Evolutionary conservation across 192 early-diverging fungal species (phyloP), one percentile per base, ranked within the genome.

Genomic region (Allomyces macrogynus): DNA sequence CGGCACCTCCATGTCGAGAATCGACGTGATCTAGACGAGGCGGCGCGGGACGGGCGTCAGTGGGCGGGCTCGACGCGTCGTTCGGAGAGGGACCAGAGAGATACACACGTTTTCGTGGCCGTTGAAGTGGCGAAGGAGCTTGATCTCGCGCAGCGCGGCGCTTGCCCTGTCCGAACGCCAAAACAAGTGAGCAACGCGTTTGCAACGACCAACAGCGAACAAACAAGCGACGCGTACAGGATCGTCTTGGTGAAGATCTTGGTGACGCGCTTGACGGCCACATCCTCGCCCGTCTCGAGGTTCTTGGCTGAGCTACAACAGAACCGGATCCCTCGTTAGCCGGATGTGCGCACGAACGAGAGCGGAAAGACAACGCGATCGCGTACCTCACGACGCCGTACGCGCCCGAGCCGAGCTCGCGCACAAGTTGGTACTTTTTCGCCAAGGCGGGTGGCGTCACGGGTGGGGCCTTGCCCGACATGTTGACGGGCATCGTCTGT

Each of bases 191-290:
- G 32, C 32, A 3, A 40, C 32, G 32, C 32, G 32, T 40, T 40
- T 7, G 32, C 32, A 3, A 40, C 7, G 3, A 40, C 32, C 32
- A 40, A 40, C 32, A 40, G 32, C 32, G 32, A 40, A 8, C 32
- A 40, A 8, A 40, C 32, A 40, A 40, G 32, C 32, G 3, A 40
- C 32, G 32, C 32, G 32, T 40, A 40, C 26, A 92, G 79, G 62
- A 94, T 87, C 43, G 85, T 82, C 73, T 88, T 85, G 65, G 89
- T 87, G 70, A 89, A 90, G 61, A 89, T 83, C 62, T 84, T 83
- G 25, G 84, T 82, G 16, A 92, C 86, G 70, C 90, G 88, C 72
- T 97, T 97, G 76, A 97, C 94, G 63, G 93, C 93, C 14, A 97
- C 89, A 67, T 89, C 86, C 68, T 82, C 73, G 14, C 86, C 85